Evolutionary conservation across 148 eudicot species (phyloP), one percentile per base, ranked within the genome.

Genomic region (Vaccinium corymbosum): DNA sequence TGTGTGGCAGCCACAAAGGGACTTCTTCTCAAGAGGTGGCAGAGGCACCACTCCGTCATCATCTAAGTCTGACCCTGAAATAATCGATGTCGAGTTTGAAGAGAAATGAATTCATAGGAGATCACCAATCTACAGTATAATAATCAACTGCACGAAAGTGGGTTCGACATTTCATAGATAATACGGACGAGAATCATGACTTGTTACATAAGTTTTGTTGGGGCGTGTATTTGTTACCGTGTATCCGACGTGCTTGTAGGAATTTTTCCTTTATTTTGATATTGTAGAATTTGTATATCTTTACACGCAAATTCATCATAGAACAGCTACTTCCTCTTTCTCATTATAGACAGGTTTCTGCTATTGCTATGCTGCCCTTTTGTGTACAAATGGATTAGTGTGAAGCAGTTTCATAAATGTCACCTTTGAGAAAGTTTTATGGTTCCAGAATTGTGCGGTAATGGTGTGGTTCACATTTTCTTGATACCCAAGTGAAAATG

Each of bases 1-100:
- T 15, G 98, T 95, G 56, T 95, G 98, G 98, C 98, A 95, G 84
- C 98, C 96, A 38, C 86, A 95, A 79, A 92, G 90, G 15, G 94
- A 91, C 57, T 84, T 87, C 83, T 95, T 88, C 86, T 88, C 96
- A 1, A 81, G 82, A 87, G 95, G 96, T 35, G 86, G 88, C 66
- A 86, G 83, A 70, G 86, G 88, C 32, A 19, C 82, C 15, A 0
- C 56, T 6, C 42, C 83, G 22, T 87, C 88, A 29, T 92, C 98
- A 0, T 76, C 79, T 10, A 91, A 94, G 73, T 91, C 95, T 57
- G 79, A 89, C 22, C 94, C 91, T 32, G 93, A 95, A 10, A 89
- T 95, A 64, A 95, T 95, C 74, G 98, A 95, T 73, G 95, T 95
- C 32, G 98, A 95, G 80, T 94, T 89, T 78, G 98, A 95, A 83